Base-by-base conservation (phyloP, 352 stramenopile genomes). In the Phytophthora litchii region DNA sequence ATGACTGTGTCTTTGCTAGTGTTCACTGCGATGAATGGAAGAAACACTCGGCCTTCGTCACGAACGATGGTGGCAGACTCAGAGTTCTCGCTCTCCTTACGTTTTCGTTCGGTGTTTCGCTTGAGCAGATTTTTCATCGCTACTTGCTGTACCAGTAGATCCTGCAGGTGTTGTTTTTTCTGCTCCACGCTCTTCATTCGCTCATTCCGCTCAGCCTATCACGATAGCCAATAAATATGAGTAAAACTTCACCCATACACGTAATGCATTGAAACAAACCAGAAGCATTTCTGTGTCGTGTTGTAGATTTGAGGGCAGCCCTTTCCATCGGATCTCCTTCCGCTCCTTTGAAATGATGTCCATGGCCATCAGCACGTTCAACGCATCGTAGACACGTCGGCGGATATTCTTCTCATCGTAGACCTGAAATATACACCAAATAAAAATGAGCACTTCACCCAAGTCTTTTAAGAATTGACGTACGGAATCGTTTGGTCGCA, bases 321-420 rank as follows among this genome's bases (percentile, higher is more conserved):
- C 88, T 65, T 84, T 94, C 85, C 83, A 97, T 34, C 76, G 75
- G 60, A 94, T 98, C 51, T 97, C 86, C 60, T 98, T 97, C 19
- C 96, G 96, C 54, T 99, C 94, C 72, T 99, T 99, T 23, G 84
- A 93, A 50, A 99, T 99, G 48, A 99, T 99, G 43, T 99, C 95
- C 92, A 99, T 98, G 11, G 96, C 96, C 92, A 98, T 98, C 20
- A 99, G 73, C 13, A 99, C 96, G 67, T 99, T 99, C 12, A 99
- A 72, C 25, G 95, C 96, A 60, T 99, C 96, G 56, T 99, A 99
- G 6, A 99, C 95, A 46, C 96, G 88, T 16, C 96, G 85, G 32
- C 96, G 91, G 48, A 99, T 98, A 63, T 99, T 99, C 59, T 97
- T 97, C 53, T 97, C 90, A 55, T 97, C 90, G 60, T 97, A 97